Evolutionary conservation across 225 moss, liverwort and hornwort species (phyloP), one percentile per base, ranked within the genome.

Genomic region (Polytrichum formosum): DNA sequence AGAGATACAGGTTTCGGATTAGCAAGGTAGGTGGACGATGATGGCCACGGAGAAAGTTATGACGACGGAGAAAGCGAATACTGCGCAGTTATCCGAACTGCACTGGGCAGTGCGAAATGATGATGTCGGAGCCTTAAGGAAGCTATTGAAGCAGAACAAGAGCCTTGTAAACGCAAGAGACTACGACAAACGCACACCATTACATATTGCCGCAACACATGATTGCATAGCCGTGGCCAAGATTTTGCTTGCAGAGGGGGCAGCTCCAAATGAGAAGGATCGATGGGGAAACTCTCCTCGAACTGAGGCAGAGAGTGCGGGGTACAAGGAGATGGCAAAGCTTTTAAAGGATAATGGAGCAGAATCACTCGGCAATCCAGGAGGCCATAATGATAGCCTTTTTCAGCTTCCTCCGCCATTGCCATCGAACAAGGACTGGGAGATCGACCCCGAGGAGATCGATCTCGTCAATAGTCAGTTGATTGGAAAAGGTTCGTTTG

Each of bases 401-500:
- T 64, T 69, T 61, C 76, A 78, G 61, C 59, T 81, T 17, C 72
- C 77, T 22, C 95, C 95, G 28, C 95, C 95, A 19, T 67, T 78
- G 0, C 75, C 86, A 37, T 74, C 67, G 0, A 85, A 84, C 23
- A 81, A 70, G 16, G 93, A 96, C 72, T 96, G 93, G 93, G 93
- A 96, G 69, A 91, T 96, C 4, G 84, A 90, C 35, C 88, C 82
- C 5, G 6, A 0, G 4, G 95, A 95, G 70, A 95, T 92, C 53
- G 87, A 88, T 31, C 76, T 87, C 10, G 55, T 35, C 6, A 61
- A 53, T 16, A 90, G 87, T 68, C 67, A 25, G 1, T 87, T 81
- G 26, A 92, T 94, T 71, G 94, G 94, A 27, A 94, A 94, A 70
- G 93, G 93, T 62, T 93, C 95, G 1, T 96, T 96, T 56, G 95